Percentiles rank a stretch among this genome's conserved stretches.
Evolutionary conservation across 2,329 filamentous ascomycete species (phyloP).

Genomic region (Microdochium nivale): DNA sequence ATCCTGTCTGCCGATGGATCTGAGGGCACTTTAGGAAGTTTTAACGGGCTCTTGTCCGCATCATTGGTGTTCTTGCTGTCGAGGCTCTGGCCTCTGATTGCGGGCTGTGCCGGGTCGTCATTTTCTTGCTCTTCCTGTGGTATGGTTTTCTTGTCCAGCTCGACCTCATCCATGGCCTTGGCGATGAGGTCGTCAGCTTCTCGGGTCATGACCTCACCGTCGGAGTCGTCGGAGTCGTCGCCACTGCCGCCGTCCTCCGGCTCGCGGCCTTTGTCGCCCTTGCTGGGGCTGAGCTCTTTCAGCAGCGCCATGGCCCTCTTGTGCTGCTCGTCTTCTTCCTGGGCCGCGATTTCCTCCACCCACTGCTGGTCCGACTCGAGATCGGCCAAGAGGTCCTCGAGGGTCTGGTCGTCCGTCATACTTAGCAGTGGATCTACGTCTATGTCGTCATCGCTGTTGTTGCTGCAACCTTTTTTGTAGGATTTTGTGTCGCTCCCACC

Average conservation of each 20-base stretch:
- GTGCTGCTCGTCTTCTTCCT: constrained; percentile 18
- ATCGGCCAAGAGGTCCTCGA: constrained; percentile 42
- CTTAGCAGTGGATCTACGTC: constrained; percentile 30
- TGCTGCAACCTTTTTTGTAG: background rate
- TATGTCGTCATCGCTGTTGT: constrained; percentile 13
- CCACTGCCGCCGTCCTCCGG: constrained; percentile 13
- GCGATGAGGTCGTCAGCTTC: constrained; percentile 36
- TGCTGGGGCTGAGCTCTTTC: constrained; percentile 15
- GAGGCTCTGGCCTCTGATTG: too few relatives aligned
- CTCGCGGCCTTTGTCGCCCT: constrained; percentile 1
- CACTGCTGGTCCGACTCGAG: constrained; percentile 24
- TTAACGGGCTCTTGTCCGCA: too few relatives aligned
- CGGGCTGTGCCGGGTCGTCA: background rate
- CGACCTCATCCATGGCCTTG: constrained; percentile 35
- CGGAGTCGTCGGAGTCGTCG: constrained; percentile 28
- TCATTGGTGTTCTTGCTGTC: too few relatives aligned
- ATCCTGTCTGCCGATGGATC: background rate
- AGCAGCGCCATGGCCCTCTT: constrained; percentile 21
- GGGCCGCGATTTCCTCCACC: constrained; percentile 20
- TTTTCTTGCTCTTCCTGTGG: constrained; percentile 3
- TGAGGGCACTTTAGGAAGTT: too few relatives aligned
- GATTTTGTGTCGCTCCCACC: background rate
- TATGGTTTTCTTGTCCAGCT: constrained; percentile 19
- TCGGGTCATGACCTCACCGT: constrained; percentile 38
- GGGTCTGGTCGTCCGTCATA: constrained; percentile 38